Base-by-base conservation (phyloP, 2,329 filamentous ascomycete species). In the Fusarium oxysporum region DNA sequence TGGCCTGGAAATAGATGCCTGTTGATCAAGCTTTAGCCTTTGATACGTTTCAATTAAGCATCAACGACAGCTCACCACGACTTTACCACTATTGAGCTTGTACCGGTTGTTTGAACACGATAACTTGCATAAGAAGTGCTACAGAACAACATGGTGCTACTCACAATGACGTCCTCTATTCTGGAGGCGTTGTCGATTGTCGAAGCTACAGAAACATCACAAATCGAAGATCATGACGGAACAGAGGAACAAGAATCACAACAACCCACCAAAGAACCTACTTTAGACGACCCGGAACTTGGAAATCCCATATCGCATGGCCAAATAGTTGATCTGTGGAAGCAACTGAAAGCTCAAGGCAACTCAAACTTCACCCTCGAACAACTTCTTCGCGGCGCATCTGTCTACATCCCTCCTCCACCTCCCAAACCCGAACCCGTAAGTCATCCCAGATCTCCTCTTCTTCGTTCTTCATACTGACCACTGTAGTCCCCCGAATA, bases 351-450 rank as follows among this genome's bases (percentile, higher is more conserved):
- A 71, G 70, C 72, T 1, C 73, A 80, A 9, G 76, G 74, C 13
- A 58, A 80, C 33, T 68, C 76, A 8, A 70, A 75, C 17, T 86
- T 83, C 65, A 89, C 86, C 21, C 86, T 98, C 17, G 92, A 96
- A 74, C 78, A 83, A 38, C 88, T 98, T 37, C 86, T 98, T 14
- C 88, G 85, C 62, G 93, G 94, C 50, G 90, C 94, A 32, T 86
- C 80, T 60, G 84, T 97, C 71, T 97, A 97, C 81, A 82, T 90
- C 14, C 89, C 93, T n/a, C 94, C 95, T n/a, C 92, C 93, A 19
- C 89, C 92, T 9, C 91, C 92, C 8, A 97, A 95, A 79, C 88
- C 91, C 6, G 91, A 95, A 79, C 92, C 92, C 17, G 93, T 96
- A 84, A 70, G 89, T 84, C 8, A 88, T 83, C 8, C 6, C 38